Percentiles rank a stretch among this genome's conserved stretches.
These are phyloP conservation scores for Brettanomyces bruxellensis DNA, from an alignment of 805 yeast genomes.

Conservation along the genomic window DNA sequence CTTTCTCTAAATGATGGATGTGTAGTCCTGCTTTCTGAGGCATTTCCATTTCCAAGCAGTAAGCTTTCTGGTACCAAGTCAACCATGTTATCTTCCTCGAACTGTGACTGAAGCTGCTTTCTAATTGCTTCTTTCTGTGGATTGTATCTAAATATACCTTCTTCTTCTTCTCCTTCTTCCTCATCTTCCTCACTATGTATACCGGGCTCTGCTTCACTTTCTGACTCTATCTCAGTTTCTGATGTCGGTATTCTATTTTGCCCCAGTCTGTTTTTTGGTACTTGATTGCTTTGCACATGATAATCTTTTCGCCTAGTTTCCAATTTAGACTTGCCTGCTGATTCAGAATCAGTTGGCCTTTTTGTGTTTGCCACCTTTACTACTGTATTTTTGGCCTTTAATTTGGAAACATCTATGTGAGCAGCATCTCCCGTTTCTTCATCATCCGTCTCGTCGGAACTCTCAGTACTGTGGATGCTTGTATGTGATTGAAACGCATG, in stretches of 20 bases:
- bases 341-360: no score
- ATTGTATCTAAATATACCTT: not conserved
- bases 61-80: slow-evolving; percentile 22
- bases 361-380: not conserved
- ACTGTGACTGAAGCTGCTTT: slow-evolving; percentile 15
- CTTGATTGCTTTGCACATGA: no score
- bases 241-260: no score
- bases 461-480: slow-evolving; percentile 1
- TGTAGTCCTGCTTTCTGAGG: not conserved
- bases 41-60: slow-evolving; percentile 11
- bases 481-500: not conserved
- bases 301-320: no score
- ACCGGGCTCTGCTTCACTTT: no score
- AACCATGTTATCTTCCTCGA: slow-evolving; percentile 16
- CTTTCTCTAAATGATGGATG: slow-evolving; percentile 3
- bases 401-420: not conserved
- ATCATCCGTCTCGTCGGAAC: not conserved
- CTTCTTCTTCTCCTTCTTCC: not conserved
- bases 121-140: slow-evolving; percentile 14
- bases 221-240: no score
- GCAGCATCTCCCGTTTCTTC: not conserved
- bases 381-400: not conserved
- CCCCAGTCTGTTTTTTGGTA: no score
- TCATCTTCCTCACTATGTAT: not conserved
- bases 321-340: no score